A percentile compares a stretch with the other conserved stretches of the same genome.
These are phyloP conservation scores for Papiliotrema fonsecae DNA, from an alignment of 1,284 basidiomycete species.

Conservation along the genomic window DNA sequence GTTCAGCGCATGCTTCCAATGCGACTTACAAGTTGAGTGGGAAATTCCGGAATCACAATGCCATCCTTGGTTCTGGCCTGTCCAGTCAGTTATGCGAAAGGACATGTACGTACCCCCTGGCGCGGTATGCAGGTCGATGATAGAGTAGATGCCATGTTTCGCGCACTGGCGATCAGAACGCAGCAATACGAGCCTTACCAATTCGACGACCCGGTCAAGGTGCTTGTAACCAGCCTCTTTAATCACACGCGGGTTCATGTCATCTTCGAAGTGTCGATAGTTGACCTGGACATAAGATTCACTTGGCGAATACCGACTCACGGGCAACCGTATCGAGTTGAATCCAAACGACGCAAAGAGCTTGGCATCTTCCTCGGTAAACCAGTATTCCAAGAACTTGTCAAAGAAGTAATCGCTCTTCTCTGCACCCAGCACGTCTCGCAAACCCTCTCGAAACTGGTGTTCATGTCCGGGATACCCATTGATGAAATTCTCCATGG, in stretches of 20 bases:
- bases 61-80: slow-evolving; percentile 44
- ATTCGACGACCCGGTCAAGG: slow-evolving; percentile 39
- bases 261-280: slow-evolving; percentile 43
- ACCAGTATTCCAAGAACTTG: slow-evolving; percentile 70
- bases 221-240: slow-evolving; percentile 40
- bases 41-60: slow-evolving; percentile 36
- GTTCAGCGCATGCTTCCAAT: slow-evolving; percentile 13
- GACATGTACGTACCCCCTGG: too few relatives aligned
- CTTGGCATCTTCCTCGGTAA: slow-evolving; percentile 61
- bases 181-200: slow-evolving; percentile 14
- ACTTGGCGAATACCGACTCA: too few relatives aligned
- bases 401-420: slow-evolving; percentile 74
- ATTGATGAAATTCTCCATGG: slow-evolving; percentile 47
- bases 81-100: too few relatives aligned
- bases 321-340: slow-evolving; percentile 58
- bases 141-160: slow-evolving; percentile 42
- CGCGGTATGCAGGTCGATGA: slow-evolving; percentile 45
- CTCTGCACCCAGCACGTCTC: slow-evolving; percentile 58
- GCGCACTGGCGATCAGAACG: slow-evolving; percentile 22
- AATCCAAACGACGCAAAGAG: slow-evolving; percentile 63
- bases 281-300: slow-evolving; percentile 32
- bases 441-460: slow-evolving; percentile 64
- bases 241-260: slow-evolving; percentile 37
- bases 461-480: slow-evolving; percentile 42
- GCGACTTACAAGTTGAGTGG: slow-evolving; percentile 30